Evolutionary conservation across 1,284 basidiomycete species (phyloP).

Genomic region (Ustilago lituana): DNA sequence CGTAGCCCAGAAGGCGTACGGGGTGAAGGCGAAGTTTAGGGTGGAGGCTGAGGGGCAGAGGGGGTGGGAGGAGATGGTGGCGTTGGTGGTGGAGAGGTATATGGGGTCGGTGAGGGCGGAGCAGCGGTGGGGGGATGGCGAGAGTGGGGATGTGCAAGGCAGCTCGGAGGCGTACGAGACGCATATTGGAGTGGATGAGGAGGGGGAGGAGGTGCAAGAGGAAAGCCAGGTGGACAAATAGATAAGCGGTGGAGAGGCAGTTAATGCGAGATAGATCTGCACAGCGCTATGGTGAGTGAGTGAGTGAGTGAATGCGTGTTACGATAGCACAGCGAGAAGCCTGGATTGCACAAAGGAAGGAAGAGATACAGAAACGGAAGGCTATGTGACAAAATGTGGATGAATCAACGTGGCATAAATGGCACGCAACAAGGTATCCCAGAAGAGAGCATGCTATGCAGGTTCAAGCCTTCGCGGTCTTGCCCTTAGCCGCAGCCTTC

Average conservation of each 20-base stretch:
- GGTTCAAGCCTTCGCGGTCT: constrained; percentile 20
- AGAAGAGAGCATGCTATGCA: too few relatives aligned
- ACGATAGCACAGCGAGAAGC: constrained; percentile 5
- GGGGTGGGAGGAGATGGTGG: constrained; percentile 44
- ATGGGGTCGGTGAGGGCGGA: constrained; percentile 17
- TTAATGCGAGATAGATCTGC: too few relatives aligned
- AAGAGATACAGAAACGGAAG: too few relatives aligned
- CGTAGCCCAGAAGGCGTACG: constrained; percentile 27
- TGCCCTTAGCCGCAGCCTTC: constrained; percentile 6
- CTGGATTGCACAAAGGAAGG: too few relatives aligned
- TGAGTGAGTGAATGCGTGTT: constrained; percentile 10
- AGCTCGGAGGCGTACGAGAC: constrained; percentile 42
- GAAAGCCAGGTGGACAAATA: background rate
- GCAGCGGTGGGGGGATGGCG: constrained; percentile 49
- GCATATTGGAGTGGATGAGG: constrained; percentile 26
- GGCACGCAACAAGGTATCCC: too few relatives aligned
- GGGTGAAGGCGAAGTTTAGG: constrained; percentile 2
- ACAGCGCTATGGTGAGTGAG: too few relatives aligned
- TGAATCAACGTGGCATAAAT: too few relatives aligned
- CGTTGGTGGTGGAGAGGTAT: constrained; percentile 34
- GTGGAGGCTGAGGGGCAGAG: constrained; percentile 26
- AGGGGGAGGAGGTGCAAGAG: background rate
- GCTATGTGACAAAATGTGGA: too few relatives aligned
- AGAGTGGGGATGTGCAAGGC: constrained; percentile 46
- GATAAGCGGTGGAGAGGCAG: too few relatives aligned